Conservation (phyloP, 495 filamentous ascomycete genomes). For the Aspergillus sparsus region DNA sequence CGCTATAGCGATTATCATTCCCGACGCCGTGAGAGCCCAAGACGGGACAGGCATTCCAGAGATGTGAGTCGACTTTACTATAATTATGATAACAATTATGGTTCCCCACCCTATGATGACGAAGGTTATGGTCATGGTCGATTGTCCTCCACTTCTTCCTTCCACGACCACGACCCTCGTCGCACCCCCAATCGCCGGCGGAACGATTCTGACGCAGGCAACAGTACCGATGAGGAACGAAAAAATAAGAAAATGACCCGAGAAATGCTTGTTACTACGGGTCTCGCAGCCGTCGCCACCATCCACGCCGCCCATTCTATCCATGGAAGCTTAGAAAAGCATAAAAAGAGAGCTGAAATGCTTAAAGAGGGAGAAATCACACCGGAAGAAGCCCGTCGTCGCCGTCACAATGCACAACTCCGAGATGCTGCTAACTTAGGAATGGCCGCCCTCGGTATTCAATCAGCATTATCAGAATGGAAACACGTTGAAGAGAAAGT, state of each 20-base stretch:
- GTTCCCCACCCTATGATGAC: slow-evolving; percentile 14
- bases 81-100: not conserved
- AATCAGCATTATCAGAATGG: slow-evolving; percentile 77
- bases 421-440: slow-evolving; percentile 78
- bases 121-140: slow-evolving; percentile 18
- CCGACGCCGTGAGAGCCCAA: slow-evolving; percentile 37
- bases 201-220: slow-evolving; percentile 61
- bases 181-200: slow-evolving; percentile 31
- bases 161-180: slow-evolving; percentile 21
- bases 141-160: not conserved
- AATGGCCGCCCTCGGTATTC: slow-evolving; percentile 84
- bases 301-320: slow-evolving; percentile 84
- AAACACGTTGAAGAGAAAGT: slow-evolving; percentile 64
- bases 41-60: slow-evolving; percentile 49
- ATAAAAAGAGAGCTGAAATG: slow-evolving; percentile 66
- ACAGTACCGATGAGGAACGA: slow-evolving; percentile 76
- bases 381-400: slow-evolving; percentile 70
- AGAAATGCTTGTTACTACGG: slow-evolving; percentile 81
- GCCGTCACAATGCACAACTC: slow-evolving; percentile 70
- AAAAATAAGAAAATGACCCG: slow-evolving; percentile 75
- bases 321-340: slow-evolving; percentile 73
- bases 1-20: slow-evolving; percentile 50
- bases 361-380: slow-evolving; percentile 74
- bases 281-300: slow-evolving; percentile 82
- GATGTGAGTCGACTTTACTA: slow-evolving; percentile 50